phyloP scores from a whole-genome alignment of 306 rosid species.

The Malus fusca region DNA sequence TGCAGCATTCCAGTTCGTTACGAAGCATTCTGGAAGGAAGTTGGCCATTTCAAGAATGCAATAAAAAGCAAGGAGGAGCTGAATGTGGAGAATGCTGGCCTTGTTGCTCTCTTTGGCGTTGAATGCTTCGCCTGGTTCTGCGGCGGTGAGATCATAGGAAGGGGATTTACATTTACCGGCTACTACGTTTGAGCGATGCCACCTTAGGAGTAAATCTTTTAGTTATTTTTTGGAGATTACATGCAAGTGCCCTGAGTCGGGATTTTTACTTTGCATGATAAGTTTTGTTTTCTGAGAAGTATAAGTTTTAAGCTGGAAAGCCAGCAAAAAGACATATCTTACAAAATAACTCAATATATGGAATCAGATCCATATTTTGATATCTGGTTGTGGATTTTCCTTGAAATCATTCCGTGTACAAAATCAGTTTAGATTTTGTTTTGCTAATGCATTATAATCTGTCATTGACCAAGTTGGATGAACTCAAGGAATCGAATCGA shows the following conservation, averaged over 20 bases:
- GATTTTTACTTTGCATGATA: conserved; percentile 4
- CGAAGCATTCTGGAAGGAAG: conserved; percentile 36
- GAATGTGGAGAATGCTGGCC: conserved; percentile 18
- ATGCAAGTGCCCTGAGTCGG: neutral
- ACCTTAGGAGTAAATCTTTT: neutral
- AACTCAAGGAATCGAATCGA: conserved; percentile 3
- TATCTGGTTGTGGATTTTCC: neutral
- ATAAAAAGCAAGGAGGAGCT: conserved; percentile 27
- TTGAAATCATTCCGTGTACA: no score
- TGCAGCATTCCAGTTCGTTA: conserved; percentile 42
- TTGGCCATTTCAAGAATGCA: conserved; percentile 18
- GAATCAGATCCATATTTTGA: neutral
- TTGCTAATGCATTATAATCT: neutral
- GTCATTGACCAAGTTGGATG: neutral
- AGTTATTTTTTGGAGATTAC: conserved; percentile 1
- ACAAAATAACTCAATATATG: conserved; percentile 16
- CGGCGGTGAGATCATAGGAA: conserved; percentile 41
- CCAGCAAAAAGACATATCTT: neutral
- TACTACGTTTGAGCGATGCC: conserved; percentile 26
- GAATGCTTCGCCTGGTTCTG: conserved; percentile 55
- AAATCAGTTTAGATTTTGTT: neutral
- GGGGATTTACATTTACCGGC: conserved; percentile 49
- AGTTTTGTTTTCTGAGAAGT: conserved; percentile 1
- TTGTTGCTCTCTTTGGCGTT: neutral
- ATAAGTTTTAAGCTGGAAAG: neutral